Evolutionary conservation across 108 stramenopile genomes (phyloP), one percentile per base, ranked within the genome.

Genomic region (Cyclotella sp.): DNA sequence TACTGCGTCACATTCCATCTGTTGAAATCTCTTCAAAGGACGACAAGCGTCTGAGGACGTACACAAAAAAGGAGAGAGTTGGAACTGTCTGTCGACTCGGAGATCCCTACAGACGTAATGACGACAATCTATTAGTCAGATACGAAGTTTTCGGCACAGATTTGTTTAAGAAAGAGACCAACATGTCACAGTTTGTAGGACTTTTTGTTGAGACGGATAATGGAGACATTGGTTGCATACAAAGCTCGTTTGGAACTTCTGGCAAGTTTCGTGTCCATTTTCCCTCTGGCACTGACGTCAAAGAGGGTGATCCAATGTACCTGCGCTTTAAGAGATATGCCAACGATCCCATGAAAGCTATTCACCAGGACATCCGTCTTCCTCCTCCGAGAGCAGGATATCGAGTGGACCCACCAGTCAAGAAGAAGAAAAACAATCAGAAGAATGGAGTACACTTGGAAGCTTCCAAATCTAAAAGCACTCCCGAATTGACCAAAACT

Each of bases 201-300:
- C 84, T 96, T 74, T 84, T 92, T 49, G 47, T 97, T 9, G 73
- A 87, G 44, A 95, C 95, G 0, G 91, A 91, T 15, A 73, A 84
- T 30, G 87, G 87, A 26, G 96, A 96, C 39, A 75, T 94, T 51
- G 97, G 97, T 14, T 88, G 77, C 34, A 83, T 97, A 54, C 86
- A 91, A 27, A 88, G 86, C 19, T 91, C 95, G 13, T 97, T 91
- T 72, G 97, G 97, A 29, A 95, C 93, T n/a, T 75, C 86, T n/a
- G 97, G 96, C 40, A 93, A 96, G 69, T 97, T 95, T 72, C 92
- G 93, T 11, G 93, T 95, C 6, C 66, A 82, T 68, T 97, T 97
- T 73, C 92, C 92, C 16, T 86, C 75, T 28, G 95, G 95, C 13
- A 91, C 93, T 0, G 84, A 79, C 9, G 86, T 87, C 28, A 70